A percentile compares a stretch with the other conserved stretches of the same genome.
Conservation (phyloP, 148 eudicot species). For the Amaranthus hypochondriacus region DNA sequence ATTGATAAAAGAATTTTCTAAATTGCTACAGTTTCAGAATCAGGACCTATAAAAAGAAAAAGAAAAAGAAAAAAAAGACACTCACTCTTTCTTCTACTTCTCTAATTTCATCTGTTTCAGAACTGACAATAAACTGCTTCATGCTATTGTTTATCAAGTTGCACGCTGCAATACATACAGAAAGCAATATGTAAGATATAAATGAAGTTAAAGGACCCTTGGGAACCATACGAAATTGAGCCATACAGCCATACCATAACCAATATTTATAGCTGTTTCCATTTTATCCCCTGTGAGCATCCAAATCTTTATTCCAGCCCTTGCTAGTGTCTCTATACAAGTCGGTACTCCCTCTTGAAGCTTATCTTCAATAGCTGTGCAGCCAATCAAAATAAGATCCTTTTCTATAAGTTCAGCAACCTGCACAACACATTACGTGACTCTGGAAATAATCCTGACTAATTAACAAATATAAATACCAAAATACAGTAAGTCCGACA, state of each 20-base stretch:
- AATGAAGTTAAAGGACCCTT: background rate
- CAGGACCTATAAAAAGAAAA: background rate
- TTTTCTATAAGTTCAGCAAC: conserved; percentile 91
- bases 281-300: conserved; percentile 96
- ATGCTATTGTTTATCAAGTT: conserved; percentile 79
- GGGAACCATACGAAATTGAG: background rate
- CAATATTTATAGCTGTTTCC: conserved; percentile 98
- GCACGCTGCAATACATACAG: conserved; percentile 63
- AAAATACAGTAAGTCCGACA: background rate
- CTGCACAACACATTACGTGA: conserved; percentile 36
- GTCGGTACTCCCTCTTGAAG: conserved; percentile 98
- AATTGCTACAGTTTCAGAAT: background rate
- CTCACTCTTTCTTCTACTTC: conserved; percentile 84
- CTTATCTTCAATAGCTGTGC: conserved; percentile 97
- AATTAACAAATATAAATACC: background rate
- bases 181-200: conserved; percentile 5
- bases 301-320: conserved; percentile 98
- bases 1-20: background rate
- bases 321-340: conserved; percentile 88
- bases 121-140: conserved; percentile 89
- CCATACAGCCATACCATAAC: conserved; percentile 58
- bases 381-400: conserved; percentile 80
- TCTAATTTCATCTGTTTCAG: conserved; percentile 90
- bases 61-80: background rate
- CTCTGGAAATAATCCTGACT: background rate